Percentiles rank a stretch among this genome's conserved stretches.
Evolutionary conservation across 306 rosid genomes (phyloP).

Genomic region (Urtica urens): DNA sequence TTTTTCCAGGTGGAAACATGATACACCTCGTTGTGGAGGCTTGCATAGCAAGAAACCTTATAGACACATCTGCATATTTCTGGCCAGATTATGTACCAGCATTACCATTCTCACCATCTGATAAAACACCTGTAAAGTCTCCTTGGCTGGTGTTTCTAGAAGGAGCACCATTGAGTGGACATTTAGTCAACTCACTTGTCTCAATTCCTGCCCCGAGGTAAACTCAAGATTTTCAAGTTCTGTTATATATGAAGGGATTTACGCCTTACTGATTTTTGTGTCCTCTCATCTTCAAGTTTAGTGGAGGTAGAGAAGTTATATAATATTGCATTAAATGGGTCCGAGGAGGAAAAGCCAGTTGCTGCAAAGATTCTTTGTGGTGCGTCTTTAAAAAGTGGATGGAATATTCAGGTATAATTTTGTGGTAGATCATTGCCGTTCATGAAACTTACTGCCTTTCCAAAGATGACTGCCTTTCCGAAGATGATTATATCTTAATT

Average conservation of each 20-base stretch:
- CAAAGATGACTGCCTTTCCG: too few species aligned
- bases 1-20: slow-evolving; percentile 61
- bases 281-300: slow-evolving; percentile 39
- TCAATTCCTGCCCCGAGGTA: slow-evolving; percentile 66
- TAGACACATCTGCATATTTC: slow-evolving; percentile 55
- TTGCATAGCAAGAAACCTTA: slow-evolving; percentile 60
- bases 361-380: slow-evolving; percentile 73
- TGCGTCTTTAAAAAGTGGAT: slow-evolving; percentile 65
- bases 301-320: slow-evolving; percentile 64
- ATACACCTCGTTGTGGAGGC: slow-evolving; percentile 80
- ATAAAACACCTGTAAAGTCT: slow-evolving; percentile 34
- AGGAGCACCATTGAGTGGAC: slow-evolving; percentile 46
- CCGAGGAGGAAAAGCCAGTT: slow-evolving; percentile 53
- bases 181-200: slow-evolving; percentile 42
- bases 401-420: slow-evolving; percentile 69
- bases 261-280: slow-evolving; percentile 18
- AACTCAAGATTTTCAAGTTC: slow-evolving; percentile 4
- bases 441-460: too few species aligned
- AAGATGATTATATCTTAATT: too few species aligned
- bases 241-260: slow-evolving; percentile 16
- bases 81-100: slow-evolving; percentile 62
- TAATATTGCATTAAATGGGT: slow-evolving; percentile 55
- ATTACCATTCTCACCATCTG: slow-evolving; percentile 30
- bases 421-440: too few species aligned
- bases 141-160: slow-evolving; percentile 69